Percentiles rank a stretch among this genome's conserved stretches.
Evolutionary conservation across 2,329 filamentous ascomycete genomes (phyloP).

Genomic region (Colletotrichum abscissum): DNA sequence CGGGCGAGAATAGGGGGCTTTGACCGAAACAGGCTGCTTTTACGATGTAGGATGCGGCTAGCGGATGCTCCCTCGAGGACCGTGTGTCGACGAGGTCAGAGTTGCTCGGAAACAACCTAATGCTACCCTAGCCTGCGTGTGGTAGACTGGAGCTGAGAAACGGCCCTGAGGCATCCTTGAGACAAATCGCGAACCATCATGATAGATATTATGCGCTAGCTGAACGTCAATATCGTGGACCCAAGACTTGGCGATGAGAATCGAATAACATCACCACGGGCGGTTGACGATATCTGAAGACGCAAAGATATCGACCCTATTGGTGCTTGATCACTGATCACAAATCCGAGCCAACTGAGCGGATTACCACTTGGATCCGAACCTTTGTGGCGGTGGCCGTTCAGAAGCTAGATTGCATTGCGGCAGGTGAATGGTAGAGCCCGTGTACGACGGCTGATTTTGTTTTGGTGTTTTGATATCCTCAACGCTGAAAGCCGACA

Average conservation of each 20-base stretch:
- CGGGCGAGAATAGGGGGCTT: neutral
- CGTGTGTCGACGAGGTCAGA: conserved; percentile 15
- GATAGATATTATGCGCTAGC: neutral
- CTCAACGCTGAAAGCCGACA: neutral
- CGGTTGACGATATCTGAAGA: neutral
- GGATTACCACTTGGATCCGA: neutral
- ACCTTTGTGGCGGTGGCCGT: neutral
- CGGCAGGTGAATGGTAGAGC: neutral
- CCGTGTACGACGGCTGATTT: neutral
- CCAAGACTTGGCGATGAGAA: neutral
- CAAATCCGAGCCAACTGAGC: neutral
- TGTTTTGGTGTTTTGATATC: neutral
- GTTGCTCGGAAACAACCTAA: neutral
- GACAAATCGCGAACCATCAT: neutral
- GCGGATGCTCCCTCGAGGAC: conserved; percentile 5
- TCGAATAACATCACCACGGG: neutral
- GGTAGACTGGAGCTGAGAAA: no score
- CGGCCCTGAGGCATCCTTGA: neutral
- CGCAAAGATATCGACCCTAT: neutral
- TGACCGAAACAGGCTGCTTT: neutral
- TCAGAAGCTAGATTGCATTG: neutral
- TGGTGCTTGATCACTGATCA: neutral
- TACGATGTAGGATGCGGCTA: conserved; percentile 1
- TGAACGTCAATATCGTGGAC: neutral
- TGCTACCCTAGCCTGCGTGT: neutral